Conservation (phyloP, 179 eudicot species). For the Patellifolia procumbens region DNA sequence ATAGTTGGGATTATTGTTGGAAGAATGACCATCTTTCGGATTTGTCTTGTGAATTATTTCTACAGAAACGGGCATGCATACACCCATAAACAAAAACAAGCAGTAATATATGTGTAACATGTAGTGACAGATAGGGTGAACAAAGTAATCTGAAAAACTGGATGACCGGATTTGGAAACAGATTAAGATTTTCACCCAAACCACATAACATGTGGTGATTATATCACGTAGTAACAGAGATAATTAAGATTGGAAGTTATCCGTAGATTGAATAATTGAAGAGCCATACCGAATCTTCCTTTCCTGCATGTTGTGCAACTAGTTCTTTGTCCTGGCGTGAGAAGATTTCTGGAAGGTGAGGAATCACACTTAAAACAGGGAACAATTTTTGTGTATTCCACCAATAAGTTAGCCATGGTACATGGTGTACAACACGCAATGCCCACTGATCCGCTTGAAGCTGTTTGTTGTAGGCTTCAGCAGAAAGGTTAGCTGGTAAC, state of each 20-base stretch:
- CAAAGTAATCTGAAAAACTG: no score
- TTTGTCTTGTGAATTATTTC: no score
- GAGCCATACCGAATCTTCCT: slow-evolving; percentile 24
- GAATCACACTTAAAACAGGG: slow-evolving; percentile 35
- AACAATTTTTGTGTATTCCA: slow-evolving; percentile 54
- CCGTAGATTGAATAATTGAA: background rate
- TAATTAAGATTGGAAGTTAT: background rate
- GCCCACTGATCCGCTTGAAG: slow-evolving; percentile 41
- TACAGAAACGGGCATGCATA: no score
- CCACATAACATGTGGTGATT: no score
- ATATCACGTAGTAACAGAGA: no score
- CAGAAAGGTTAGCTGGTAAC: slow-evolving; percentile 41
- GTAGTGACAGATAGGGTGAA: no score
- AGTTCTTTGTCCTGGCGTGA: slow-evolving; percentile 49
- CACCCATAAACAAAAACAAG: no score
- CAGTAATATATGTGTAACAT: no score
- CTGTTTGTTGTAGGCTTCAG: slow-evolving; percentile 33
- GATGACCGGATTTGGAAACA: no score
- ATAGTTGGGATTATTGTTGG: no score
- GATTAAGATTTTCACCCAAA: no score
- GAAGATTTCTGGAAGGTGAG: slow-evolving; percentile 29
- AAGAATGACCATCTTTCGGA: no score
- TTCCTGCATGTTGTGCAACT: slow-evolving; percentile 19
- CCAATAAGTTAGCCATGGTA: slow-evolving; percentile 57
- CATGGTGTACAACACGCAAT: slow-evolving; percentile 44